Percentiles rank a stretch among this genome's conserved stretches.
phyloP scores from a whole-genome alignment of 345 rosid species.

The Punica granatum region DNA sequence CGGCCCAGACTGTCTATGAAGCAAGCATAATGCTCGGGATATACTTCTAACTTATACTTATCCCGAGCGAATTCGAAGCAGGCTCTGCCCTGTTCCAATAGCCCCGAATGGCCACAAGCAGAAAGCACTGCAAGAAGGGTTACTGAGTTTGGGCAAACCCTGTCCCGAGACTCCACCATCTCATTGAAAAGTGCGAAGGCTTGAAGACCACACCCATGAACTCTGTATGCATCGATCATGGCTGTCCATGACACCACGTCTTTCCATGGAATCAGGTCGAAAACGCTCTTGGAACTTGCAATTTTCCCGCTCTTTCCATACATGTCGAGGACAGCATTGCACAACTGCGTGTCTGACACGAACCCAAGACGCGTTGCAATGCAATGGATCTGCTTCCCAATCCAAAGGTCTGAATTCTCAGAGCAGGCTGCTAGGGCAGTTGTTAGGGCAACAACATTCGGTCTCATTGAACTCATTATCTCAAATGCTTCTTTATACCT shows the following conservation, averaged over 20 bases:
- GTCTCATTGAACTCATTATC: constrained; percentile 38
- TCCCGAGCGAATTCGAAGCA: constrained; percentile 42
- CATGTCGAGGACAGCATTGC: constrained; percentile 71
- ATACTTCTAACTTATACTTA: constrained; percentile 32
- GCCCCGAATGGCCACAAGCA: constrained; percentile 74
- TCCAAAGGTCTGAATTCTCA: constrained; percentile 50
- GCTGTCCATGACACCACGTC: constrained; percentile 74
- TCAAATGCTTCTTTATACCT: constrained; percentile 45
- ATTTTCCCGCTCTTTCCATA: constrained; percentile 67
- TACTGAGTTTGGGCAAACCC: constrained; percentile 50
- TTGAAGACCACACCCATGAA: constrained; percentile 48
- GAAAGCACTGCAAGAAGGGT: constrained; percentile 73
- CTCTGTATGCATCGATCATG: constrained; percentile 70
- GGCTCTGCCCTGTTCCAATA: constrained; percentile 49
- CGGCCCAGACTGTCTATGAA: constrained; percentile 58
- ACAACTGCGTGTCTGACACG: constrained; percentile 43
- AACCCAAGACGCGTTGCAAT: constrained; percentile 45
- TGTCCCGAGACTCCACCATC: constrained; percentile 36
- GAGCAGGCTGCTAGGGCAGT: constrained; percentile 69
- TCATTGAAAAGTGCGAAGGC: constrained; percentile 49
- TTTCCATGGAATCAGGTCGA: constrained; percentile 33
- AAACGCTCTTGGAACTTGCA: constrained; percentile 30
- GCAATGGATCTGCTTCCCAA: constrained; percentile 70
- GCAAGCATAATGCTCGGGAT: constrained; percentile 58
- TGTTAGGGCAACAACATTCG: constrained; percentile 50